Evolutionary conservation across 2,329 filamentous ascomycete species (phyloP).

Genomic region (Epichloe sibirici): DNA sequence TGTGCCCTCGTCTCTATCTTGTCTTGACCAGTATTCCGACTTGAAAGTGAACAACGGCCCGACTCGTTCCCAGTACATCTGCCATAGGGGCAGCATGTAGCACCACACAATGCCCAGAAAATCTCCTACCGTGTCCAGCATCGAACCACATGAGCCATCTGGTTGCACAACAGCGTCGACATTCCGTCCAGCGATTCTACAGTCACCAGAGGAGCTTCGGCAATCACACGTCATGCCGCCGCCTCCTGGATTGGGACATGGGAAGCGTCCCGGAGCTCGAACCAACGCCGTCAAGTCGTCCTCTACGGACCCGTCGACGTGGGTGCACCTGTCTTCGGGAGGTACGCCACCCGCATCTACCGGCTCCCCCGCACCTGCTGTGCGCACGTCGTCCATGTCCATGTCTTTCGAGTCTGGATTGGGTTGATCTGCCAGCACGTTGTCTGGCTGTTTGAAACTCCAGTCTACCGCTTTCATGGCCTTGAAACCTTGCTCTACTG

Average conservation of each 20-base stretch:
- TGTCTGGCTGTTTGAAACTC: neutral
- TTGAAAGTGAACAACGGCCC: conserved; percentile 26
- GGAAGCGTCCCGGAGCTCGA: conserved; percentile 18
- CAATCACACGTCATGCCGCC: conserved; percentile 16
- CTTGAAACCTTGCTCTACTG: neutral
- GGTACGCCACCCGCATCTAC: neutral
- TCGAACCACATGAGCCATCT: neutral
- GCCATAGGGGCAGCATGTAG: conserved; percentile 4
- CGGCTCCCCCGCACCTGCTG: neutral
- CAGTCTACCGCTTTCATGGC: neutral
- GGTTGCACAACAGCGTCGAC: neutral
- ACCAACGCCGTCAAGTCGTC: conserved; percentile 6
- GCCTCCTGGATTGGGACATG: conserved; percentile 14
- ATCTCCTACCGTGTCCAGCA: neutral
- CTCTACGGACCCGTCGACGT: neutral
- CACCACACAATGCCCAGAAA: conserved; percentile 1
- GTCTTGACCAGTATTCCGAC: conserved; percentile 23
- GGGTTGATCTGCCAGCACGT: neutral
- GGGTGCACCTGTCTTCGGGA: neutral
- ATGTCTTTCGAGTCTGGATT: neutral
- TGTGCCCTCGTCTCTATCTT: conserved; percentile 12
- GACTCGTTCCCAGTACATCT: conserved; percentile 25
- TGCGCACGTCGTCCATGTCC: neutral
- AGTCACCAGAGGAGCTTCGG: conserved; percentile 12
- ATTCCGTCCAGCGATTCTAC: too few relatives aligned